A percentile compares a stretch with the other conserved stretches of the same genome.
phyloP scores from a whole-genome alignment of 441 rosid species.

The Omphalea diandra region DNA sequence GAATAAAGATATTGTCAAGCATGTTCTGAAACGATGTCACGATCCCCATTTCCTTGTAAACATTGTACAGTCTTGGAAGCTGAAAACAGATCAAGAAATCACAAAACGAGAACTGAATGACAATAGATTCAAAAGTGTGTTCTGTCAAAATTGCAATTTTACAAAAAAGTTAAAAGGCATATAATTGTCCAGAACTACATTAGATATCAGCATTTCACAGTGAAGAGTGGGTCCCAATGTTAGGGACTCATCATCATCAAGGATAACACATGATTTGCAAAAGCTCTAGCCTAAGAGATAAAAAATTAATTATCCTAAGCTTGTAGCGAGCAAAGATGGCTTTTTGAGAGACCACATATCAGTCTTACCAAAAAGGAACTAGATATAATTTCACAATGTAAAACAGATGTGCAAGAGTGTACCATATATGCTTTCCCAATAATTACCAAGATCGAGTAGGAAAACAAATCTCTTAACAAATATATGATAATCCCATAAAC shows the following conservation, averaged over 20 bases:
- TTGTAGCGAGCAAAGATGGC: background rate
- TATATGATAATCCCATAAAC: background rate
- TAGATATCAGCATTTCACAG: background rate
- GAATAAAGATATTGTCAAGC: conserved; percentile 94
- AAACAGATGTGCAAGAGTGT: background rate
- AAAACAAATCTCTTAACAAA: no score
- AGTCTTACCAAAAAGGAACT: background rate
- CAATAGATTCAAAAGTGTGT: background rate
- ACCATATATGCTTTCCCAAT: no score
- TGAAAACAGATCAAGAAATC: conserved; percentile 33
- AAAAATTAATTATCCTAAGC: background rate
- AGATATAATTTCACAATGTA: background rate
- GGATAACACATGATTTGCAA: background rate
- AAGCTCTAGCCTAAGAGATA: background rate
- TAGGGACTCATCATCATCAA: background rate
- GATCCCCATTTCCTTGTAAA: conserved; percentile 99
- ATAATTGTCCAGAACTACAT: background rate
- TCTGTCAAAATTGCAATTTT: background rate
- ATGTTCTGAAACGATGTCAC: conserved; percentile 98
- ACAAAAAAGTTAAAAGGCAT: background rate
- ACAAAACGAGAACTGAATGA: background rate
- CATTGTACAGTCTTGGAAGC: conserved; percentile 95
- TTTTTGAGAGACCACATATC: background rate
- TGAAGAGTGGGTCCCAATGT: background rate
- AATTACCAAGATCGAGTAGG: no score